These are phyloP conservation scores for Pezicula radicicola DNA, from an alignment of 2,329 filamentous ascomycete genomes.

Conservation along the genomic window DNA sequence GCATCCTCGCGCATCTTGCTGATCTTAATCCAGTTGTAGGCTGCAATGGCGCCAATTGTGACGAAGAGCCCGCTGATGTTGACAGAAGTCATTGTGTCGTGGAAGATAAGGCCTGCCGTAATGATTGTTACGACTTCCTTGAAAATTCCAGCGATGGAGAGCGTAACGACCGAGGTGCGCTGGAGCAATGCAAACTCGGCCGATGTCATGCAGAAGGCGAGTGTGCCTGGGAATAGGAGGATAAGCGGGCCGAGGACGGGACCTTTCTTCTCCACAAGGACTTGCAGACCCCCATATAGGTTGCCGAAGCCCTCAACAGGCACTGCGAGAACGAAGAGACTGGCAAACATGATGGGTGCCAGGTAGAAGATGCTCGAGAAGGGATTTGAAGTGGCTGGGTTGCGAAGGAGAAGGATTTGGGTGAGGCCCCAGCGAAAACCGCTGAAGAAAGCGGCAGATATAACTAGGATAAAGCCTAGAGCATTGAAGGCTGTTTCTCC, in stretches of 20 bases:
- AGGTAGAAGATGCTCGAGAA: slow-evolving; percentile 97
- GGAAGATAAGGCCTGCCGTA: slow-evolving; percentile 82
- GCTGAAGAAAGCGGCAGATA: slow-evolving; percentile 89
- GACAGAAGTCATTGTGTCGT: slow-evolving; percentile 81
- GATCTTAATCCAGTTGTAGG: slow-evolving; percentile 96
- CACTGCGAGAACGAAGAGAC: slow-evolving; percentile 75
- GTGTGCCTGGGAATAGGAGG: slow-evolving; percentile 81
- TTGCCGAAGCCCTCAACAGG: slow-evolving; percentile 77
- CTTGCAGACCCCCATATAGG: slow-evolving; percentile 62
- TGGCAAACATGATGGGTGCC: slow-evolving; percentile 93
- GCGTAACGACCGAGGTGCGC: slow-evolving; percentile 90
- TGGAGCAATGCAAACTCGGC: slow-evolving; percentile 94
- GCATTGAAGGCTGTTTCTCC: slow-evolving; percentile 89
- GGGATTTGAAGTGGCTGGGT: slow-evolving; percentile 92
- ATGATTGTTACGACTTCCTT: slow-evolving; percentile 97
- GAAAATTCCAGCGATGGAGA: slow-evolving; percentile 97
- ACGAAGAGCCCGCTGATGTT: slow-evolving; percentile 86
- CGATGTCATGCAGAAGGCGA: slow-evolving; percentile 95
- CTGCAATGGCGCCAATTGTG: slow-evolving; percentile 80
- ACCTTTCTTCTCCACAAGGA: slow-evolving; percentile 67
- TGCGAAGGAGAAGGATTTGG: slow-evolving; percentile 89
- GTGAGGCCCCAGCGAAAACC: slow-evolving; percentile 99
- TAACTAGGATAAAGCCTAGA: slow-evolving; percentile 86
- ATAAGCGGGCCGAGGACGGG: slow-evolving; percentile 63
- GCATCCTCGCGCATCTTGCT: slow-evolving; percentile 82